Evolutionary conservation across 1,284 basidiomycete species (phyloP), one percentile per base, ranked within the genome.

Genomic region (Anthracocystis panici-leucophaei): DNA sequence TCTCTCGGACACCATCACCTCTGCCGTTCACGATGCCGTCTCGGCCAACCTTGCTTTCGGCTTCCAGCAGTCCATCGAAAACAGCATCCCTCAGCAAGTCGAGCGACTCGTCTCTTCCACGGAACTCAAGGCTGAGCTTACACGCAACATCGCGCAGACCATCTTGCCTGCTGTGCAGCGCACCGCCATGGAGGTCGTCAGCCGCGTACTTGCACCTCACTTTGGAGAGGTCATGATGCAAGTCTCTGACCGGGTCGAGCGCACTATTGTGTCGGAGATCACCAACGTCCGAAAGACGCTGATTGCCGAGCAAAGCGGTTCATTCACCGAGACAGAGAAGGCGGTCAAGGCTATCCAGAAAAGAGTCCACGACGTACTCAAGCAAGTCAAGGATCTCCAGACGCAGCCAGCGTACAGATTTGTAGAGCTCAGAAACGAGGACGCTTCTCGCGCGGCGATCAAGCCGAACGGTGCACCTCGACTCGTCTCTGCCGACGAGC

Each of bases 151-250:
- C 31, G 56, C 71, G 2, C 53, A 73, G 33, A 50, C 59, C 53
- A 74, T 79, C 57, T 33, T 79, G 27, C 77, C 77, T 8, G 53
- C 67, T 8, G 67, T 79, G 31, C 77, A 75, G 57, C 67, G 66
- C 33, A 76, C 74, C 3, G 77, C 69, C 10, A 68, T 75, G 52
- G 77, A 79, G 52, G 65, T 69, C 27, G 65, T 79, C 49, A 63
- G 57, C 45, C 64, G 61, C 20, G 78, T 73, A 7, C 62, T 78
- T 16, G 75, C 78, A 9, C 78, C 75, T 25, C 67, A 78, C 58
- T 74, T 77, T 49, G 72, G 78, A 53, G 69, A 69, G 10, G 63
- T 78, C 1, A 75, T 74, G 63, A 55, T 61, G 48, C 57, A 60
- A 21, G 52, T 75, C 21, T 54, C 51, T 11, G 38, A 64, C 3